Base-by-base conservation (phyloP, 192 early-diverging fungal species). In the Backusella tarrabulga region DNA sequence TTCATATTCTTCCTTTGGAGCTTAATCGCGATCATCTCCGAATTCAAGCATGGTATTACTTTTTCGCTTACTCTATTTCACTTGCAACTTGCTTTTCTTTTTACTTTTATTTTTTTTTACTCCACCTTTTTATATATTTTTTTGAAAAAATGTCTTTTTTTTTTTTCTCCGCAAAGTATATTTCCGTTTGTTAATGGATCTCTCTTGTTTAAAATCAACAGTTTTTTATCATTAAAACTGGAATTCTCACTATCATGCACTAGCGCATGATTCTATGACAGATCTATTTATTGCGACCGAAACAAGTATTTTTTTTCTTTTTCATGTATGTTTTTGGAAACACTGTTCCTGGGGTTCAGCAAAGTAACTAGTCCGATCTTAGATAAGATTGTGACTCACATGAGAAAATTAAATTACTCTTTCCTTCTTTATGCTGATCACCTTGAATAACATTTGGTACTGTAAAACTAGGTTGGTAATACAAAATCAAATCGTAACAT, bases 301-400 rank as follows among this genome's bases (percentile, higher is more conserved):
- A 34, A 34, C 67, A 29, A 36, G 9, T 12, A 21, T n/a, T 36
- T 36, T 34, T 68, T 68, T 35, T 15, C 34, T 67, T 67, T 29
- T 67, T 34, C 29, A 36, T 21, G 14, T 34, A 68, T 68, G 15
- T 21, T 68, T 35, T 68, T 36, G 67, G n/a, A 68, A n/a, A 68
- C 14, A 68, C 14, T 68, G 19, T 34, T 36, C 67, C 67, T 36
- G 17, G 67, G 67, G 19, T 68, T 68, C 26, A 63, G 56, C 23
- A 29, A 50, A 50, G 46, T 67, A 68, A 68, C 35, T 35, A 34
- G 34, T 68, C 67, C 67, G 67, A 68, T 68, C 67, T 29, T n/a
- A 68, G 67, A 68, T 68, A 68, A 68, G 67, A 68, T 68, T 36
- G 67, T 68, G 67, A 68, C 67, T 68, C 67, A 68, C 67, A 68